Evolutionary conservation across 345 rosid species (phyloP), one percentile per base, ranked within the genome.

Genomic region (Heritiera fomes): DNA sequence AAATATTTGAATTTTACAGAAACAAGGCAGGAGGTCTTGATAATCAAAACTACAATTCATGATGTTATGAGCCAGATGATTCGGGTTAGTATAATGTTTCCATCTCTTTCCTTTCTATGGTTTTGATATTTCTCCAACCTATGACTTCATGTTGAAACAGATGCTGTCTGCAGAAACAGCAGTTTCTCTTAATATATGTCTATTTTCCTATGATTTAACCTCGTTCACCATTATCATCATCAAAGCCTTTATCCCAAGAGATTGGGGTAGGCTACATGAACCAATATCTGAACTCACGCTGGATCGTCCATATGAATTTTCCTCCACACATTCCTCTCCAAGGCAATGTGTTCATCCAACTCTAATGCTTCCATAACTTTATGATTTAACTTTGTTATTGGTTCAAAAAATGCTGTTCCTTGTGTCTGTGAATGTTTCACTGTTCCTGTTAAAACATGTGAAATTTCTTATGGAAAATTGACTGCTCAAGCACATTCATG

Each of bases 21-120:
- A 86, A 88, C 88, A 46, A 89, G 86, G 86, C 87, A 91, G 81
- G 99, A 92, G 86, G 94, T 77, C 55, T 82, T 94, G 81, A 82
- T 96, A 38, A 43, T 96, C 81, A 94, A 94, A 90, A 96, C 98
- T 62, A 94, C 99, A 73, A 90, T 96, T 41, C 98, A 96, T 84
- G 98, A 94, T 87, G 88, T 92, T 45, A 96, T 94, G 98, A 94
- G 77, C 89, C 87, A 92, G 88, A 92, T 94, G 98, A 96, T 96
- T 78, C 92, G 82, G 93, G 98, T 94, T 58, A 13, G 88, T 89
- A 73, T 64, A 67, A 59, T 58, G 18, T 65, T 67, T 71, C 71
- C 71, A 41, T 30, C 47, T 76, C 53, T 30, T 82, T 30, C 49
- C 77, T 67, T 72, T 67, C 47, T 32, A 13, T 69, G 7, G 34